These are phyloP conservation scores for Penicillium crustosum DNA, from an alignment of 2,329 filamentous ascomycete species.

Conservation along the genomic window DNA sequence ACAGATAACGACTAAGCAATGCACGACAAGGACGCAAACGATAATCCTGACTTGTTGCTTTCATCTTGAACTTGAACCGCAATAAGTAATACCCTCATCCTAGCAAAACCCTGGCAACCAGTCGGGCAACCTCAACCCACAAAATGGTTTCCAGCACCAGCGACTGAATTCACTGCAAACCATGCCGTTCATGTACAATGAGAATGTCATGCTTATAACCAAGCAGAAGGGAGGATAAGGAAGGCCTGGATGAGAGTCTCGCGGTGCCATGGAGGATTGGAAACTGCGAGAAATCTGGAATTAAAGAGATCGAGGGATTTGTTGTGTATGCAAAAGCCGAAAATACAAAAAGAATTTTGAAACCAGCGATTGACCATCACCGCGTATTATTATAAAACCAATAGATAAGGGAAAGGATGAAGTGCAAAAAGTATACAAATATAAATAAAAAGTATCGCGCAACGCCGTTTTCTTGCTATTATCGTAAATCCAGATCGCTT, in stretches of 20 bases:
- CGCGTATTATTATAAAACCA: not conserved
- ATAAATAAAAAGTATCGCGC: slow-evolving; percentile 2
- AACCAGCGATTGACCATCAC: not conserved
- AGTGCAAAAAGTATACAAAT: slow-evolving; percentile 16
- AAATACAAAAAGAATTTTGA: slow-evolving; percentile 4
- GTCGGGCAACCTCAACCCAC: not conserved
- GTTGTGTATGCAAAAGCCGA: slow-evolving; percentile 2
- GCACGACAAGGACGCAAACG: not conserved
- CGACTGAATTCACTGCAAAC: not conserved
- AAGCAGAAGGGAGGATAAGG: not conserved
- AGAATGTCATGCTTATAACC: not conserved
- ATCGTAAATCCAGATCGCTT: slow-evolving; percentile 29
- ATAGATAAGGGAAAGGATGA: not conserved
- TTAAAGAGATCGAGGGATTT: not conserved
- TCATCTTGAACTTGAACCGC: not conserved
- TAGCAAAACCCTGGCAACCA: not conserved
- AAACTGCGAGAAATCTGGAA: not conserved
- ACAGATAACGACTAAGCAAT: not conserved
- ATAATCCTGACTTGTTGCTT: not conserved
- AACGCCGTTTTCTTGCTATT: slow-evolving; percentile 34
- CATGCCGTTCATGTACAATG: not conserved
- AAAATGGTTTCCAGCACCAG: not conserved
- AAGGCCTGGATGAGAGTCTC: not conserved
- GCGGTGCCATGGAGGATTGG: not conserved
- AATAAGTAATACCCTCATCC: not conserved